Evolutionary conservation across 2,329 filamentous ascomycete genomes (phyloP).

Genomic region (Fusarium brevicatenulatum): DNA sequence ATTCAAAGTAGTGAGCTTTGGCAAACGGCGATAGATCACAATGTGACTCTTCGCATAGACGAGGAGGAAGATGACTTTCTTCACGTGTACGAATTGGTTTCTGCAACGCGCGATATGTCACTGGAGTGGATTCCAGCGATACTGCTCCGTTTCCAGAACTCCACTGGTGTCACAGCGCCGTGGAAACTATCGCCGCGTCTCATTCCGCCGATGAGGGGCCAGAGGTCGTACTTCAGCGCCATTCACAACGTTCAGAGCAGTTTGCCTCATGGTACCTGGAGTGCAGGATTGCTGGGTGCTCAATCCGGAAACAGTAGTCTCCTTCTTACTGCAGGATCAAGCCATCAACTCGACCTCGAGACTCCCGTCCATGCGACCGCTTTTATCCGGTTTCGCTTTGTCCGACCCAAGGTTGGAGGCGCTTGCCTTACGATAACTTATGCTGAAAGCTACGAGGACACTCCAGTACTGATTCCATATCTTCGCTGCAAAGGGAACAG

Average conservation of each 20-base stretch:
- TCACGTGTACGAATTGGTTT: background rate
- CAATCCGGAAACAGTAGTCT: background rate
- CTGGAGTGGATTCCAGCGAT: background rate
- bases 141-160: background rate
- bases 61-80: constrained; percentile 3
- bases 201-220: background rate
- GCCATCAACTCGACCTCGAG: background rate
- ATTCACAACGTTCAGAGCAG: background rate
- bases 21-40: background rate
- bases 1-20: background rate
- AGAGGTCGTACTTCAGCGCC: background rate
- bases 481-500: background rate
- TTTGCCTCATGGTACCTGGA: background rate
- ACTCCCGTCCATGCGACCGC: background rate
- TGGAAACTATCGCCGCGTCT: background rate
- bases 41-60: background rate
- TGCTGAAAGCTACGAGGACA: background rate
- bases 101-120: rapidly evolving
- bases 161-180: background rate
- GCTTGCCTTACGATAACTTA: background rate
- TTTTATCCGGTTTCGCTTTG: background rate
- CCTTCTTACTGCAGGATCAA: background rate
- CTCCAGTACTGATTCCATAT: background rate
- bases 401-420: background rate
- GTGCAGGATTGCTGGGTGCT: background rate